Base-by-base conservation (phyloP, 2,329 filamentous ascomycete species). In the Fusarium sp. region DNA sequence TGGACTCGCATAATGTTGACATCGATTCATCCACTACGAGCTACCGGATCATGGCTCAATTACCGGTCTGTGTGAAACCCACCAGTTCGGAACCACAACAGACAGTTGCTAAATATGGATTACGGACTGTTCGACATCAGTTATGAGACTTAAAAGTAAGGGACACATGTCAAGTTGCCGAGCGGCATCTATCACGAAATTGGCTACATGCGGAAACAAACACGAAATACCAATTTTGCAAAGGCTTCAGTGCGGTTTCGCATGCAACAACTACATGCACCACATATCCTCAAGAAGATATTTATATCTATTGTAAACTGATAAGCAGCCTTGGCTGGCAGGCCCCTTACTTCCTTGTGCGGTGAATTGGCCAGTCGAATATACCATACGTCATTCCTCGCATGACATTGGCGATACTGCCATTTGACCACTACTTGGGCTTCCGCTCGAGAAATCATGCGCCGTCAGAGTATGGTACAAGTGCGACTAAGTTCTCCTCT, bases 101-200 rank as follows among this genome's bases (percentile, higher is more conserved):
- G 53, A 37, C 35, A 48, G 37, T 58, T 32, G 56, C 65, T 58
- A 66, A 58, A 43, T 54, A 52, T 52, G 65, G 52, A 47, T 41
- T 30, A 30, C 15, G 35, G 20, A 37, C 33, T 20, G 47, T 39
- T 47, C 22, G 54, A 37, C 37, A 39, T 60, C n/a, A 48, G 35
- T 20, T 19, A 23, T 20, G 44, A 50, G 23, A 30, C 25, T n/a
- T 46, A 19, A 32, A 55, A 41, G 47, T 40, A 51, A 40, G 47
- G 51, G 33, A n/a, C 35, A n/a, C 44, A 48, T 27, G 56, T 68
- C 46, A 27, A 54, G 43, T 62, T 68, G 54, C 40, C 47, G 71
- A 50, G 35, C 22, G 32, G 55, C 45, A 50, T 37, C 32, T 43
- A 48, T 55, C 19, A 51, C 47, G 27, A 47, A 50, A 55, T 58